A percentile compares a stretch with the other conserved stretches of the same genome.
phyloP scores from a whole-genome alignment of 148 eudicot species.

The Camellia sinensis region DNA sequence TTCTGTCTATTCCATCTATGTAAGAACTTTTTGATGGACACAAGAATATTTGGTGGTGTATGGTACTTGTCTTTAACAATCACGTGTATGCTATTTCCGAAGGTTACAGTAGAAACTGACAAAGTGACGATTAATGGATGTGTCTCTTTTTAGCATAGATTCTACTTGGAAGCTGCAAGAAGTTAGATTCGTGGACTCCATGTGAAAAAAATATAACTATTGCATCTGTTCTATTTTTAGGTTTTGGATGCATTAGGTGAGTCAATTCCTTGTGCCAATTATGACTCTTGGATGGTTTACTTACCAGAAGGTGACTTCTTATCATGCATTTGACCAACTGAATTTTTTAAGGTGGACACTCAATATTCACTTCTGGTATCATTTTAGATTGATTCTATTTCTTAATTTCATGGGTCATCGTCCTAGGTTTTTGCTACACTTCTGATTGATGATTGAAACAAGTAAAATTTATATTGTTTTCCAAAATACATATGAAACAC shows the following conservation, averaged over 20 bases:
- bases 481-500: too few species aligned
- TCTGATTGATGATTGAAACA: background rate
- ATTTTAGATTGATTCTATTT: conserved; percentile 2
- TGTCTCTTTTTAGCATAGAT: background rate
- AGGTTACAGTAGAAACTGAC: background rate
- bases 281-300: conserved; percentile 98
- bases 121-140: background rate
- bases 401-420: background rate
- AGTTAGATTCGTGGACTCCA: background rate
- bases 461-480: background rate
- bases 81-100: background rate
- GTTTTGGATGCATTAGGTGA: conserved; percentile 97
- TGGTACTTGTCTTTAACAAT: too few species aligned
- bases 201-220: background rate
- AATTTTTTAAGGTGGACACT: conserved; percentile 68
- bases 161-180: background rate
- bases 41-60: background rate
- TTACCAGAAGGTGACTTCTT: conserved; percentile 90
- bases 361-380: conserved; percentile 1
- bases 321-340: conserved; percentile 91
- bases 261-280: conserved; percentile 72
- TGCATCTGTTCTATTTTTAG: conserved; percentile 25
- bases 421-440: background rate
- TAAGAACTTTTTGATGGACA: background rate
- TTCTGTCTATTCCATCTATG: background rate